A percentile compares a stretch with the other conserved stretches of the same genome.
Evolutionary conservation across 441 rosid species (phyloP).

Genomic region (Gossypium lobatum): DNA sequence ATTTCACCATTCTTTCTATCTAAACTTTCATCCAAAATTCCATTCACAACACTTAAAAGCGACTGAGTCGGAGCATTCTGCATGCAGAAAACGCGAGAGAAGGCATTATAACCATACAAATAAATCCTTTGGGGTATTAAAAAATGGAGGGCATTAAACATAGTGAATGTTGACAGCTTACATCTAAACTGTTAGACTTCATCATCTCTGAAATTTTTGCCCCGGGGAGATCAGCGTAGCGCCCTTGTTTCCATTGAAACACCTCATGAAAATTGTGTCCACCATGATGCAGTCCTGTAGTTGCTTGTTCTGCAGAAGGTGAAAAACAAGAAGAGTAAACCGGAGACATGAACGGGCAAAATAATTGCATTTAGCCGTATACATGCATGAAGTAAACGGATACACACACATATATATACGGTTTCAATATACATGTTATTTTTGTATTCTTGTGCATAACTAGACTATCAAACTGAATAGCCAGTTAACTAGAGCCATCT

Average conservation of each 20-base stretch:
- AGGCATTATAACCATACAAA: slow-evolving; percentile 6
- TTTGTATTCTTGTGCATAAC: background rate
- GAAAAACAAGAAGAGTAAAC: background rate
- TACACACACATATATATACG: background rate
- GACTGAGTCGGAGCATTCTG: slow-evolving; percentile 96
- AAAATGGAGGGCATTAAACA: background rate
- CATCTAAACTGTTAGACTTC: slow-evolving; percentile 78
- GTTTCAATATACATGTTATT: background rate
- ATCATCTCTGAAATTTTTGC: slow-evolving; percentile 76
- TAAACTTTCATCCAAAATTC: slow-evolving; percentile 74
- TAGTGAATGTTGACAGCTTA: slow-evolving; percentile 20
- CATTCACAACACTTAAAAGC: slow-evolving; percentile 74
- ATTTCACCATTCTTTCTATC: slow-evolving; percentile 73
- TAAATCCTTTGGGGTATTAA: background rate
- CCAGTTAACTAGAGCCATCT: background rate
- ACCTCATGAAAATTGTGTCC: slow-evolving; percentile 75
- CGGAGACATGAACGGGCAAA: background rate
- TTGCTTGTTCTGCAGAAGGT: slow-evolving; percentile 38
- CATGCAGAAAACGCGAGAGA: slow-evolving; percentile 24
- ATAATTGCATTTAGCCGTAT: background rate
- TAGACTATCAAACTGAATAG: background rate
- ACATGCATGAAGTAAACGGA: background rate
- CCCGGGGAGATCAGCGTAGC: slow-evolving; percentile 63
- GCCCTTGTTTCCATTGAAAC: slow-evolving; percentile 69
- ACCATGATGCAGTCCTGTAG: slow-evolving; percentile 39